Percentiles rank a stretch among this genome's conserved stretches.
Evolutionary conservation across 352 stramenopile genomes (phyloP).

Genomic region (Phytophthora meadii): DNA sequence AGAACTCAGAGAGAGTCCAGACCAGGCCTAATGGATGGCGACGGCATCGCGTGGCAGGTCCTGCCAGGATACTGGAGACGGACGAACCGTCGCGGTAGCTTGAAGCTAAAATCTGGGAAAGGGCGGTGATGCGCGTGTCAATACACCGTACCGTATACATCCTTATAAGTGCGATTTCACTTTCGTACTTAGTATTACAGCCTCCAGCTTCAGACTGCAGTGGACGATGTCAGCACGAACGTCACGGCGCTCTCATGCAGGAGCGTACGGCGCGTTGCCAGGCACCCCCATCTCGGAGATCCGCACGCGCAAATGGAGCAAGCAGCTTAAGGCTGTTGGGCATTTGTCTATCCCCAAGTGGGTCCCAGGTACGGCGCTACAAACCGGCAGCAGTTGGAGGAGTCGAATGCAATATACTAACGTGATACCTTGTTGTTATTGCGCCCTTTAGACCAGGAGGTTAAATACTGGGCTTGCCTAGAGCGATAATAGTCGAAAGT

Average conservation of each 20-base stretch:
- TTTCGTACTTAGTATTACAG: not conserved
- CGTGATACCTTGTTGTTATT: constrained; percentile 15
- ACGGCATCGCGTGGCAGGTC: not conserved
- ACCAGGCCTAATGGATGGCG: not conserved
- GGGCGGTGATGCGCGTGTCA: constrained; percentile 6
- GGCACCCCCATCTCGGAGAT: constrained; percentile 68
- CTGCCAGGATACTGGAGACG: not conserved
- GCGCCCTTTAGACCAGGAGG: constrained; percentile 55
- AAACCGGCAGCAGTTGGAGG: not conserved
- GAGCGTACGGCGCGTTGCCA: constrained; percentile 42
- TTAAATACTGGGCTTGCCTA: constrained; percentile 14
- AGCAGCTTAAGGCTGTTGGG: constrained; percentile 72
- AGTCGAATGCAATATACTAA: constrained; percentile 8
- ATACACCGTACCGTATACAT: constrained; percentile 1
- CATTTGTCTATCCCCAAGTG: constrained; percentile 79
- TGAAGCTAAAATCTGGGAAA: constrained; percentile 11
- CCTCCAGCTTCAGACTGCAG: not conserved
- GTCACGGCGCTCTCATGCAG: constrained; percentile 43
- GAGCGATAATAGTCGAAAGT: not conserved
- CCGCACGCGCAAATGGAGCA: constrained; percentile 77
- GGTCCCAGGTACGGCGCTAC: constrained; percentile 55
- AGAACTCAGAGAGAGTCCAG: not conserved
- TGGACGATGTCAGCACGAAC: constrained; percentile 60
- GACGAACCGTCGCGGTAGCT: not conserved
- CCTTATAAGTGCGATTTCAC: constrained; percentile 11